Evolutionary conservation across 2,329 filamentous ascomycete species (phyloP).

Genomic region (Penicillium sp.): DNA sequence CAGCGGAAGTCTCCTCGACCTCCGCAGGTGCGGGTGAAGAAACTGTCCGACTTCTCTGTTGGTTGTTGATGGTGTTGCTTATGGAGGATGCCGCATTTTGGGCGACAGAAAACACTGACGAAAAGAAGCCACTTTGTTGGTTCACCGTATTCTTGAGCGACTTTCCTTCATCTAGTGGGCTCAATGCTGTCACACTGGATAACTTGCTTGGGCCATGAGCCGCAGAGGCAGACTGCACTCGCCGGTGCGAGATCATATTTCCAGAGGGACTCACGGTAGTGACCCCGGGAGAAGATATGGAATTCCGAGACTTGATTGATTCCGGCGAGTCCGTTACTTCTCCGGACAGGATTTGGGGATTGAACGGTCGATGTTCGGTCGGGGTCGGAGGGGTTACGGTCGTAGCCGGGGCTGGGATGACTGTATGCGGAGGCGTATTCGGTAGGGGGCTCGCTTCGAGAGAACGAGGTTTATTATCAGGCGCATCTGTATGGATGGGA

Average conservation of each 20-base stretch:
- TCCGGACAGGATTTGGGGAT: slow-evolving; percentile 31
- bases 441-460: slow-evolving; percentile 25
- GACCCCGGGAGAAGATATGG: slow-evolving; percentile 30
- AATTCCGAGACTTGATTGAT: slow-evolving; percentile 28
- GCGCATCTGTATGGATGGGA: slow-evolving; percentile 31
- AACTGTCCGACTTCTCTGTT: slow-evolving; percentile 43
- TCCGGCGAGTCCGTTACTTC: slow-evolving; percentile 40
- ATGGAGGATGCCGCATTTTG: slow-evolving; percentile 87
- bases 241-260: slow-evolving; percentile 70
- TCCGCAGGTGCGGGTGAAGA: slow-evolving; percentile 31
- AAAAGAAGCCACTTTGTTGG: slow-evolving; percentile 71
- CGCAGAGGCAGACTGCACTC: slow-evolving; percentile 54
- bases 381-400: slow-evolving; percentile 63
- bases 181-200: slow-evolving; percentile 67
- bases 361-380: slow-evolving; percentile 43
- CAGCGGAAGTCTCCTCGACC: slow-evolving; percentile 26
- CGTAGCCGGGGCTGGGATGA: slow-evolving; percentile 47
- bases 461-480: slow-evolving; percentile 22
- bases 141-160: slow-evolving; percentile 53
- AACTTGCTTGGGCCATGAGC: slow-evolving; percentile 74
- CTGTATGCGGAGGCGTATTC: slow-evolving; percentile 32
- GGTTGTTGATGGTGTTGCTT: slow-evolving; percentile 56
- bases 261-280: slow-evolving; percentile 60
- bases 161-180: slow-evolving; percentile 66
- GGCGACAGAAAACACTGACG: slow-evolving; percentile 83